Conservation (phyloP, 129 eudicot genomes). For the carrot (Daucus carota) region DNA sequence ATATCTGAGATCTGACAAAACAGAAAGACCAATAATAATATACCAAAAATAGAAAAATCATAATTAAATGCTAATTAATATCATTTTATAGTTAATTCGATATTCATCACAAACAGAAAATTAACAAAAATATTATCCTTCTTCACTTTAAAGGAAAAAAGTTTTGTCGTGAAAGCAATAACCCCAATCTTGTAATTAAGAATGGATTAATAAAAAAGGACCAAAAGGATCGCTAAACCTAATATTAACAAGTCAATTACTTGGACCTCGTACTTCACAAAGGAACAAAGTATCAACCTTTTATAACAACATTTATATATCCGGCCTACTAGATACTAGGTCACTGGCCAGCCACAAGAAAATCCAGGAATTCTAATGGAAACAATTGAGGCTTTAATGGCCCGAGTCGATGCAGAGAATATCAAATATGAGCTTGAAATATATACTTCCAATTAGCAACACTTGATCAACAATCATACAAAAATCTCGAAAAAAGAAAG, state of each 20-base stretch:
- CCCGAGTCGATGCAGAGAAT: background rate
- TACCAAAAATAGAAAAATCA: too few species aligned
- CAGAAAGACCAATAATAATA: background rate
- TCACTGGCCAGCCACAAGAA: background rate
- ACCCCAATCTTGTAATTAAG: background rate
- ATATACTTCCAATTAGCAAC: background rate
- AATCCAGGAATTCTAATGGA: background rate
- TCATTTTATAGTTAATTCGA: too few species aligned
- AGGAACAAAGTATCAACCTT: background rate
- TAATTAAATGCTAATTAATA: too few species aligned
- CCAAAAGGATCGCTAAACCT: background rate
- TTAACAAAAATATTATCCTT: too few species aligned
- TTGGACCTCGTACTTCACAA: background rate
- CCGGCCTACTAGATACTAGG: background rate
- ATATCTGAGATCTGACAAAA: background rate
- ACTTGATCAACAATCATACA: background rate
- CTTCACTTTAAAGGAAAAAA: background rate
- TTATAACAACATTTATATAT: background rate
- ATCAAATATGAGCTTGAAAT: background rate
- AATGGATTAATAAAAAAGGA: background rate
- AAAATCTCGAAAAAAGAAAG: too few species aligned
- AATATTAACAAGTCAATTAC: background rate
- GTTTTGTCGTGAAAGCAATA: background rate
- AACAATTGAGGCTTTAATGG: too few species aligned
- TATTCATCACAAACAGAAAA: background rate